Conservation (phyloP, 495 filamentous ascomycete species). For the Hyaloscypha variabilis region DNA sequence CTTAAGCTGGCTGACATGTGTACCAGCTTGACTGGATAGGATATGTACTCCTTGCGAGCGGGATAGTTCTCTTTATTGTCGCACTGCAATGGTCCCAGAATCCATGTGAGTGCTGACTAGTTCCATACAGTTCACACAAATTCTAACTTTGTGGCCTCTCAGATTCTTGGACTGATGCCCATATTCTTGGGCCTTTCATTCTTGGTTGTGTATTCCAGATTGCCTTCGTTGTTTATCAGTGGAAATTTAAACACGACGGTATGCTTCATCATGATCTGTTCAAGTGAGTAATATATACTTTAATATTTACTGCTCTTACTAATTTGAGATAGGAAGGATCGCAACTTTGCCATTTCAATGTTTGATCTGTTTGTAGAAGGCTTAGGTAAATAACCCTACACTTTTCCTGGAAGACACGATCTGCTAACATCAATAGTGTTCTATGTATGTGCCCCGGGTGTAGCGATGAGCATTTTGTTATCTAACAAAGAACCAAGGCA, state of each 20-base stretch:
- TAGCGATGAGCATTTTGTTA: too few species aligned
- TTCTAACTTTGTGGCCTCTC: too few species aligned
- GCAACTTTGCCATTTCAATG: slow-evolving; percentile 37
- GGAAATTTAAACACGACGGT: slow-evolving; percentile 36
- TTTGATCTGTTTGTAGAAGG: slow-evolving; percentile 38
- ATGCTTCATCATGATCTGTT: slow-evolving; percentile 43
- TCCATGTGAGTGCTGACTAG: too few species aligned
- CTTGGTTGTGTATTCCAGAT: slow-evolving; percentile 30
- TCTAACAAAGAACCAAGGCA: too few species aligned
- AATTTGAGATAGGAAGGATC: slow-evolving; percentile 20
- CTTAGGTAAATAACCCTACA: too few species aligned
- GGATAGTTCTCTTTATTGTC: slow-evolving; percentile 37
- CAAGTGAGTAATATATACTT: too few species aligned
- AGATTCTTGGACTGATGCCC: slow-evolving; percentile 37
- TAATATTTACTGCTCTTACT: too few species aligned
- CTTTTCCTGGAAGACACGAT: too few species aligned
- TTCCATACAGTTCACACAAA: too few species aligned
- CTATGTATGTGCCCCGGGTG: too few species aligned
- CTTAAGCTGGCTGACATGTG: too few species aligned
- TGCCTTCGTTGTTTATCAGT: slow-evolving; percentile 33
- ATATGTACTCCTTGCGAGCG: slow-evolving; percentile 33
- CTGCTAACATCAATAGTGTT: too few species aligned
- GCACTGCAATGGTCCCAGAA: slow-evolving; percentile 40
- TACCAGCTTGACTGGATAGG: slow-evolving; percentile 44
- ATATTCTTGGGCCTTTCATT: slow-evolving; percentile 37